phyloP scores from a whole-genome alignment of 768 basidiomycete species.

The Tricholomella constricta region DNA sequence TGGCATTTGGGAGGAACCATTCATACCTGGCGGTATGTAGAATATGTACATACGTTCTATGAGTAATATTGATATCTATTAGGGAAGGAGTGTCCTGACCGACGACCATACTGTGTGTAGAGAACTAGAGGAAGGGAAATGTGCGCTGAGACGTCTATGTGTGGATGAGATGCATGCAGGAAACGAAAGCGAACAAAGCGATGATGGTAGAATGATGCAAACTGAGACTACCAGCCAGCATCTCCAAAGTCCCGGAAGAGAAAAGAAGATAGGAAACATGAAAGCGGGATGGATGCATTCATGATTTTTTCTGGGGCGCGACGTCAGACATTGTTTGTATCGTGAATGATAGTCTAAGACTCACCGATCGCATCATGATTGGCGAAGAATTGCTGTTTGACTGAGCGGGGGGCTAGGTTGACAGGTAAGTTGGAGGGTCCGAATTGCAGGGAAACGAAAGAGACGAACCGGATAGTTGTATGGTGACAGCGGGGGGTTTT shows the following conservation, averaged over 20 bases:
- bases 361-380: too few relatives aligned
- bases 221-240: slow-evolving; percentile 15
- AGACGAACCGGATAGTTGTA: slow-evolving; percentile 40
- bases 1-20: slow-evolving; percentile 4
- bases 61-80: slow-evolving; percentile 26
- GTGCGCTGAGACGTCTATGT: slow-evolving; percentile 26
- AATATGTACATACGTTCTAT: slow-evolving; percentile 23
- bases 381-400: slow-evolving; percentile 45
- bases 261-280: slow-evolving; percentile 8
- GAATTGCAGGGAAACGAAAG: slow-evolving; percentile 18
- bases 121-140: slow-evolving; percentile 13
- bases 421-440: slow-evolving; percentile 11
- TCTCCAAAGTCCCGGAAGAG: slow-evolving; percentile 24
- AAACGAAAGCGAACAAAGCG: slow-evolving; percentile 21
- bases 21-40: slow-evolving; percentile 10
- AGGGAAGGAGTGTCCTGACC: slow-evolving; percentile 17
- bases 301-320: slow-evolving; percentile 26
- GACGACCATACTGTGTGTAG: slow-evolving; percentile 14
- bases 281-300: slow-evolving; percentile 18
- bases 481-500: slow-evolving; percentile 32
- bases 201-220: slow-evolving; percentile 11
- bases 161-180: slow-evolving; percentile 24
- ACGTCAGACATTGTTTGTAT: slow-evolving; percentile 48
- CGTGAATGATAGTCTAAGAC: too few relatives aligned
- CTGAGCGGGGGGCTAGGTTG: slow-evolving; percentile 34